phyloP scores from a whole-genome alignment of 257 asterid species.

The Galeopsis tetrahit region DNA sequence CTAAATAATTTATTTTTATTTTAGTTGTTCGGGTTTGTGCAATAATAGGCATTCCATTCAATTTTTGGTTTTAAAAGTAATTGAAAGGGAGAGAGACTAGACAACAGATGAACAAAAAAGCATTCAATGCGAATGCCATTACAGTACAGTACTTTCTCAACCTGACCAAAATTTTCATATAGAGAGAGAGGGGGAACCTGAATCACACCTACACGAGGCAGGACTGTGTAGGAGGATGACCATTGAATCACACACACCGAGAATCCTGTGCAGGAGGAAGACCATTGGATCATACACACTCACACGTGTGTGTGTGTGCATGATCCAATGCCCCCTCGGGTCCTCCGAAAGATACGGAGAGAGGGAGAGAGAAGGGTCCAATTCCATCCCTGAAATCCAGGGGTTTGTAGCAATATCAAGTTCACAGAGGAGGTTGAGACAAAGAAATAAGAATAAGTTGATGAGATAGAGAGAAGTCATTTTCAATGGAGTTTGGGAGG shows the following conservation, averaged over 20 bases:
- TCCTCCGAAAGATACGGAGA: background rate
- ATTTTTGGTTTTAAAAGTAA: background rate
- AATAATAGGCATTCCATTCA: background rate
- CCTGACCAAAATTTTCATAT: background rate
- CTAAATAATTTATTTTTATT: no score
- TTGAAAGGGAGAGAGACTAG: background rate
- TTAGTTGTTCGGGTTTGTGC: background rate
- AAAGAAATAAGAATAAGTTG: slow-evolving; percentile 36
- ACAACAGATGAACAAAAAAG: slow-evolving; percentile 21
- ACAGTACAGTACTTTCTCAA: slow-evolving; percentile 26
- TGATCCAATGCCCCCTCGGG: no score
- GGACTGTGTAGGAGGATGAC: no score
- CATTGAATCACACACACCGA: no score
- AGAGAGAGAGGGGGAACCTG: background rate
- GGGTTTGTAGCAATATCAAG: slow-evolving; percentile 27
- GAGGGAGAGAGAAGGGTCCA: slow-evolving; percentile 14
- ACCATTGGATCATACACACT: no score
- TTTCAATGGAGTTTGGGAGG: slow-evolving; percentile 44
- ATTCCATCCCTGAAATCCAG: slow-evolving; percentile 43
- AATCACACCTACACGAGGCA: no score
- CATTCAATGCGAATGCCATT: slow-evolving; percentile 22
- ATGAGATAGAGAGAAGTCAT: slow-evolving; percentile 25
- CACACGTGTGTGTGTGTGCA: background rate
- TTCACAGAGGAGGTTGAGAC: slow-evolving; percentile 41
- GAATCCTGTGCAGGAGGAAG: no score